phyloP scores from a whole-genome alignment of 768 basidiomycete genomes.

The Rickenella mellea region DNA sequence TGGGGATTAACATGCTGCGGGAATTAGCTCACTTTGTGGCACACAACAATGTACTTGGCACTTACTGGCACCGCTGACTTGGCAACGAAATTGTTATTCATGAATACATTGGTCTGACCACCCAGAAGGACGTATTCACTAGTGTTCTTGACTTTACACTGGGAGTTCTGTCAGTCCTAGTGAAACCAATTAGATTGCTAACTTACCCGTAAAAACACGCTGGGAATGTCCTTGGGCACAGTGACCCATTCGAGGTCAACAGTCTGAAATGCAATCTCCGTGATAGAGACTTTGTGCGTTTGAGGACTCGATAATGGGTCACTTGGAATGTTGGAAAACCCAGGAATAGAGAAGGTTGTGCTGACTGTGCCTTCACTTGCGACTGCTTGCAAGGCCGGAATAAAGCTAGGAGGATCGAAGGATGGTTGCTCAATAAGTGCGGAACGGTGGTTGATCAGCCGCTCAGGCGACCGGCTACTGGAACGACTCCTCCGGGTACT shows the following conservation, averaged over 20 bases:
- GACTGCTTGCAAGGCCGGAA: not conserved
- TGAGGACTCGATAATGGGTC: not conserved
- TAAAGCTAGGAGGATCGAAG: not conserved
- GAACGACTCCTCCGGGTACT: not conserved
- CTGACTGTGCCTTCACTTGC: conserved; percentile 7
- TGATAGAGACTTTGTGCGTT: conserved; percentile 44
- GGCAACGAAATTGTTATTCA: conserved; percentile 51
- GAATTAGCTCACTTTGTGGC: not conserved
- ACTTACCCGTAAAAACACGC: conserved; percentile 8
- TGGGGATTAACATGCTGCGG: conserved; percentile 20
- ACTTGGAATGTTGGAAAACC: conserved; percentile 39
- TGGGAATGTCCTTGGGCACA: conserved; percentile 7
- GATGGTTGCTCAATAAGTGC: not conserved
- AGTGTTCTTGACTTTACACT: conserved; percentile 46
- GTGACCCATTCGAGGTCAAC: conserved; percentile 9
- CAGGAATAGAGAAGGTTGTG: conserved; percentile 15
- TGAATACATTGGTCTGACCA: conserved; percentile 43
- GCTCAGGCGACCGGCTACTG: not conserved
- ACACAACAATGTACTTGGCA: not conserved
- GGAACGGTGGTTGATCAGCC: not conserved
- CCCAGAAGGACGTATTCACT: conserved; percentile 48
- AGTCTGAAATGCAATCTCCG: conserved; percentile 13
- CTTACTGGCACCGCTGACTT: conserved; percentile 29
- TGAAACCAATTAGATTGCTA: too few relatives aligned
- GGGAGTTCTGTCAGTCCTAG: too few relatives aligned